Evolutionary conservation across 371 early-diverging fungal genomes (phyloP).

Genomic region (Mucor plumbeus): DNA sequence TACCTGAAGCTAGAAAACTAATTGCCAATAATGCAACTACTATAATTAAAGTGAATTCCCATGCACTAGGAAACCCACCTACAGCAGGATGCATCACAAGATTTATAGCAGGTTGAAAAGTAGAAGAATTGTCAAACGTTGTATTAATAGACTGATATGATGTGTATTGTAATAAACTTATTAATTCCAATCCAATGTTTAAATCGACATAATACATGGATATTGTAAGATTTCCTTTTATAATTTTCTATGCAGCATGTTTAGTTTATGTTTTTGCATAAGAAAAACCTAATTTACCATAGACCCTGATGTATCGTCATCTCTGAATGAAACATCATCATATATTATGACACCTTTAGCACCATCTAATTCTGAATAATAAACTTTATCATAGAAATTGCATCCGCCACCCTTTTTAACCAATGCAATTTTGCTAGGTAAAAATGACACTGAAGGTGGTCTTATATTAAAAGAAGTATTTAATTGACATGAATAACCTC

Average conservation of each 20-base stretch:
- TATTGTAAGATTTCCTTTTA: constrained; percentile 40
- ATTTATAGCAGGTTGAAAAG: constrained; percentile 34
- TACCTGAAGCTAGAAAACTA: constrained; percentile 60
- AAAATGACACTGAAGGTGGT: constrained; percentile 24
- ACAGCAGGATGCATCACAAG: constrained; percentile 48
- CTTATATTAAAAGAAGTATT: constrained; percentile 24
- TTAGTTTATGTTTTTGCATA: neutral
- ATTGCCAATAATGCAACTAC: constrained; percentile 60
- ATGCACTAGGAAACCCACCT: constrained; percentile 53
- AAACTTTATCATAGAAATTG: constrained; percentile 41
- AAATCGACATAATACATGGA: constrained; percentile 47
- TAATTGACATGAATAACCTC: constrained; percentile 44
- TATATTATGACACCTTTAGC: constrained; percentile 49
- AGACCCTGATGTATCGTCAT: constrained; percentile 36
- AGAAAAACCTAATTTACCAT: neutral
- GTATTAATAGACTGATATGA: constrained; percentile 16
- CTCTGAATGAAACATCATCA: constrained; percentile 44
- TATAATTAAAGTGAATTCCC: constrained; percentile 64
- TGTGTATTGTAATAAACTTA: constrained; percentile 31
- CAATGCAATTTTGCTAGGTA: constrained; percentile 46
- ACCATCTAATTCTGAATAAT: constrained; percentile 40
- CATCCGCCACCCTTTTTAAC: constrained; percentile 45
- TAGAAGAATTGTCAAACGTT: constrained; percentile 14
- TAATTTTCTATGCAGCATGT: constrained; percentile 31
- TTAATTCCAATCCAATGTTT: constrained; percentile 38